Evolutionary conservation across 108 stramenopile genomes (phyloP), one percentile per base, ranked within the genome.

Genomic region (Phaeodactylum tricornutum): DNA sequence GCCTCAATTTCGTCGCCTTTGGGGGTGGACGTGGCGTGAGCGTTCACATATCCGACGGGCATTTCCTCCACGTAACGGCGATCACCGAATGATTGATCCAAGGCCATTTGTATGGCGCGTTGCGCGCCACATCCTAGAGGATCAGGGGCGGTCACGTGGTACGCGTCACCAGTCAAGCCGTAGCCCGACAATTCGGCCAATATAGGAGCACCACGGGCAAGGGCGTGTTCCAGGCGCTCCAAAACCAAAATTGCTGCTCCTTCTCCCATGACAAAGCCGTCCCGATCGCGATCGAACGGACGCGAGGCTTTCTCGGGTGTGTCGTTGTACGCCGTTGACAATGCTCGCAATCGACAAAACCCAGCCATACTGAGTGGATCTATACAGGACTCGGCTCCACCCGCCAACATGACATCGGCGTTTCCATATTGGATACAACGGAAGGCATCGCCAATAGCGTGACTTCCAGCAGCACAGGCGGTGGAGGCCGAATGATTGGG

Each of bases 1-100:
- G 68, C 66, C 60, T 98, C 97, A 15, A 88, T 84, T 26, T 81
- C 79, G 61, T 98, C 98, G 4, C 96, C 96, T 32, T 84, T 59
- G 0, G 98, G 96, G 1, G 98, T 98, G 1, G 85, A 87, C 0
- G 98, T 97, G n/a, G 95, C 94, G 58, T 97, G 98, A 5, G 98
- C 94, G 55, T 98, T 96, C 7, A 97, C 67, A 50, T 95, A 95
- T 29, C 66, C 93, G 14, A 98, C 66, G n/a, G n/a, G n/a, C n/a
- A n/a, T n/a, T n/a, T n/a, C n/a, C n/a, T n/a, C n/a, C n/a, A n/a
- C n/a, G n/a, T n/a, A n/a, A 24, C 53, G 57, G 4, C 9, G 6
- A 9, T 25, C 21, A 64, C 77, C 12, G 67, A 46, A 4, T 30
- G 32, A 35, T 5, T 49, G 59, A 25, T 55, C 63, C 25, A 96